Evolutionary conservation across 768 basidiomycete genomes (phyloP).

Genomic region (Mycena floridula): DNA sequence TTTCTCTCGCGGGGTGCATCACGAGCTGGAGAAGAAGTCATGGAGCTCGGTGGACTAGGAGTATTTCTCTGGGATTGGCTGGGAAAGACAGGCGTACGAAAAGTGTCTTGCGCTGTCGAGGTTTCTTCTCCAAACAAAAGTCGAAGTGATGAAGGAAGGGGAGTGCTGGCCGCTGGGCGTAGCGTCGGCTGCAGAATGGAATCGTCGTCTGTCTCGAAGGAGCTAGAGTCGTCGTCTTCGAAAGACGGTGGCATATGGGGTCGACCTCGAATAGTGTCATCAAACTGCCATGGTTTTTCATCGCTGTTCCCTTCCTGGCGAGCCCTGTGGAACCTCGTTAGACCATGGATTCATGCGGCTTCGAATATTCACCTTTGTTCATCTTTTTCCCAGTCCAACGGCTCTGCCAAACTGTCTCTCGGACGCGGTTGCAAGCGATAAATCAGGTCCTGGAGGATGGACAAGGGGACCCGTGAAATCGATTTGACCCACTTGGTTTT

Average conservation of each 20-base stretch:
- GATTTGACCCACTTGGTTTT: slow-evolving; percentile 91
- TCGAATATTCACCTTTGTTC: slow-evolving; percentile 53
- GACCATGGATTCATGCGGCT: too few relatives aligned
- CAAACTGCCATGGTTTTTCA: slow-evolving; percentile 66
- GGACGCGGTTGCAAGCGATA: slow-evolving; percentile 72
- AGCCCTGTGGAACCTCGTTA: not conserved
- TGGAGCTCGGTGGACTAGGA: slow-evolving; percentile 17
- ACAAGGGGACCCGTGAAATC: slow-evolving; percentile 56
- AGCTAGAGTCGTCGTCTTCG: slow-evolving; percentile 17
- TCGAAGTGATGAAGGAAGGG: slow-evolving; percentile 73
- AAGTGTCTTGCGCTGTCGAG: slow-evolving; percentile 28
- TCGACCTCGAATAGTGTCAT: slow-evolving; percentile 54
- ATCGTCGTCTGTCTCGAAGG: slow-evolving; percentile 14
- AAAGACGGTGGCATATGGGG: slow-evolving; percentile 21
- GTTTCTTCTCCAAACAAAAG: slow-evolving; percentile 65
- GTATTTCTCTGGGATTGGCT: slow-evolving; percentile 18
- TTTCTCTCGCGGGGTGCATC: slow-evolving; percentile 26
- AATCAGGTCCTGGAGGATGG: slow-evolving; percentile 75
- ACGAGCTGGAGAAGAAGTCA: slow-evolving; percentile 29
- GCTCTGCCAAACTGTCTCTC: slow-evolving; percentile 71
- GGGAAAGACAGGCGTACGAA: slow-evolving; percentile 34
- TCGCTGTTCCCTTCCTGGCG: slow-evolving; percentile 21
- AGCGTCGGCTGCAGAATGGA: slow-evolving; percentile 36
- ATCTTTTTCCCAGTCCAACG: slow-evolving; percentile 67
- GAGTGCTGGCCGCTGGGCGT: slow-evolving; percentile 39